phyloP scores from a whole-genome alignment of 805 yeast species.

The Metschnikowia kunwiensis region DNA sequence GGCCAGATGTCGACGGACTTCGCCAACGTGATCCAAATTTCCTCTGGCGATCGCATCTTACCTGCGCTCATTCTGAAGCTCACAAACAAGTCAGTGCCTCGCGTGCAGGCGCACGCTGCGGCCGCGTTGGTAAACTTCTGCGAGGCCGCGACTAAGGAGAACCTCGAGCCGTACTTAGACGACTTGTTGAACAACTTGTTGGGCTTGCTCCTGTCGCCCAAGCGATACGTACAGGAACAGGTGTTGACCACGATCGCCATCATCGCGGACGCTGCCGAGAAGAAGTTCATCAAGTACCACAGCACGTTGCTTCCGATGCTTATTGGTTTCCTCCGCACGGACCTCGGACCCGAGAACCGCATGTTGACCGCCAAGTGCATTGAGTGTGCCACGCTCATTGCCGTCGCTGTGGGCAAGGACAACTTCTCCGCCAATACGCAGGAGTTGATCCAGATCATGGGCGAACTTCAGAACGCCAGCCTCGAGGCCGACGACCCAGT shows the following conservation, averaged over 20 bases:
- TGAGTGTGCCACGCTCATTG: conserved; percentile 93
- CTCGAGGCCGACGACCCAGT: conserved; percentile 82
- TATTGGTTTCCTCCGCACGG: conserved; percentile 72
- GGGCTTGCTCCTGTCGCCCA: conserved; percentile 75
- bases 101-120: conserved; percentile 98
- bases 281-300: conserved; percentile 83
- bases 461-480: conserved; percentile 60
- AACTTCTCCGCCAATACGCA: conserved; percentile 74
- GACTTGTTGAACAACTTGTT: conserved; percentile 70
- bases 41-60: conserved; percentile 71
- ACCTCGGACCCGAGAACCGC: conserved; percentile 74
- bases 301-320: conserved; percentile 91
- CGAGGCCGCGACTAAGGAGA: conserved; percentile 85
- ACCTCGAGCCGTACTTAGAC: conserved; percentile 90
- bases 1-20: conserved; percentile 98
- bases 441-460: conserved; percentile 70
- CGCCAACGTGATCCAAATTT: conserved; percentile 81
- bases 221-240: conserved; percentile 94
- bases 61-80: conserved; percentile 87
- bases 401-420: conserved; percentile 91
- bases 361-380: conserved; percentile 87
- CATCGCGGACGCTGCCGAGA: conserved; percentile 94
- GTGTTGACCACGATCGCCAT: conserved; percentile 94
- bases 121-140: conserved; percentile 96
- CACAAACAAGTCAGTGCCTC: conserved; percentile 67